Conservation (phyloP, 345 rosid species). For the Mallotus nudiflorus region DNA sequence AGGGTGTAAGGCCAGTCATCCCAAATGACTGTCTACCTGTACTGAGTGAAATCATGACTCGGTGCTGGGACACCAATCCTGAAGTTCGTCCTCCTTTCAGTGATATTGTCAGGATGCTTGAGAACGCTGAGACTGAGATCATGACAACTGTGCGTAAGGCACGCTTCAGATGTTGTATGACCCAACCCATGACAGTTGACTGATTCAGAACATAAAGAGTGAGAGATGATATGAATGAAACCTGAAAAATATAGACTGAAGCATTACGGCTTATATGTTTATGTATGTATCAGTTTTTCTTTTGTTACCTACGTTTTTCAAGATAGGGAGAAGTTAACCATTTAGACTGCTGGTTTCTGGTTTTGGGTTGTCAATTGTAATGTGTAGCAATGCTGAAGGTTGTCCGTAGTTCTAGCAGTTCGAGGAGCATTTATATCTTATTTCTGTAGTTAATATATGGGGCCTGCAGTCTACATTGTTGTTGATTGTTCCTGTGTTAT, state of each 20-base stretch:
- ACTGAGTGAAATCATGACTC: constrained; percentile 29
- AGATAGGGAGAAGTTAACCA: constrained; percentile 20
- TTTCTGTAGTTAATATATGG: not conserved
- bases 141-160: constrained; percentile 34
- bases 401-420: not conserved
- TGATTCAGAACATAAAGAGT: constrained; percentile 12
- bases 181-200: constrained; percentile 33
- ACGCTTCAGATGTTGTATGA: constrained; percentile 33
- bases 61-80: constrained; percentile 33
- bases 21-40: constrained; percentile 34
- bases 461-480: not conserved
- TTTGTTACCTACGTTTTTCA: not conserved
- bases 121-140: constrained; percentile 31
- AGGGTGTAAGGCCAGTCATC: constrained; percentile 30
- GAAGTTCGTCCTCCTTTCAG: constrained; percentile 31
- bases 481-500: not conserved
- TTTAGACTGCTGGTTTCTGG: not conserved
- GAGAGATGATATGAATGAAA: constrained; percentile 15
- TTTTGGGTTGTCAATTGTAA: constrained; percentile 6
- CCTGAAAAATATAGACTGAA: not conserved
- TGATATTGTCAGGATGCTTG: constrained; percentile 31
- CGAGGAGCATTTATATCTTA: not conserved
- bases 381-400: not conserved
- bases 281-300: constrained; percentile 16
- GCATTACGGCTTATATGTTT: constrained; percentile 16